Conservation (phyloP, 331 rosid species). For the Malus hybrid region DNA sequence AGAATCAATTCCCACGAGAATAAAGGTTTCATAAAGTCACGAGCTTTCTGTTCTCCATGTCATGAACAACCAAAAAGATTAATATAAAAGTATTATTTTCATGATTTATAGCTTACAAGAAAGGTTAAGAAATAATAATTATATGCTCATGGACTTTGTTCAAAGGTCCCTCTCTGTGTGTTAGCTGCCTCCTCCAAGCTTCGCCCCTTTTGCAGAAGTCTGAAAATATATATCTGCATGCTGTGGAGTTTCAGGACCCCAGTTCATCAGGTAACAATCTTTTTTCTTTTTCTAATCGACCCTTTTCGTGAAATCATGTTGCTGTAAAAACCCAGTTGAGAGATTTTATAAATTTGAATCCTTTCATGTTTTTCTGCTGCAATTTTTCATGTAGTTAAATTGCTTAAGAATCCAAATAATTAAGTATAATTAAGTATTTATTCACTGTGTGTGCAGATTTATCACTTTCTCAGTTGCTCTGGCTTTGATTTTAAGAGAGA, state of each 20-base stretch:
- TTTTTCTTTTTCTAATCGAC: background rate
- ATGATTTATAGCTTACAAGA: background rate
- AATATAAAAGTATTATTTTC: background rate
- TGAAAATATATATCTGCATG: background rate
- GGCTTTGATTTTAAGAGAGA: background rate
- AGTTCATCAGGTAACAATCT: constrained; percentile 25
- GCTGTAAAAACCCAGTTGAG: constrained; percentile 26
- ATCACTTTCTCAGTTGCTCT: constrained; percentile 4
- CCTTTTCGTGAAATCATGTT: constrained; percentile 4
- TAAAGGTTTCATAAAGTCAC: background rate
- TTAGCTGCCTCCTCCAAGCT: constrained; percentile 4
- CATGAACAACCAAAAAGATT: background rate
- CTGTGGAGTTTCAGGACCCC: constrained; percentile 19
- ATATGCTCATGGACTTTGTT: background rate
- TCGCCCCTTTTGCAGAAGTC: constrained; percentile 8
- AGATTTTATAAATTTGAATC: background rate
- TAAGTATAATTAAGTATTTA: background rate
- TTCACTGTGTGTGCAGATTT: constrained; percentile 12
- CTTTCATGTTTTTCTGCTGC: background rate
- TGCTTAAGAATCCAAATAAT: background rate
- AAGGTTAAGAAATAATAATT: background rate
- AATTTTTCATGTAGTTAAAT: background rate
- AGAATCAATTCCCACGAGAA: background rate
- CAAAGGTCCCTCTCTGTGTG: background rate
- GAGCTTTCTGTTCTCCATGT: background rate